A percentile compares a stretch with the other conserved stretches of the same genome.
phyloP scores from a whole-genome alignment of 441 rosid species.

The Brassica hybrid region DNA sequence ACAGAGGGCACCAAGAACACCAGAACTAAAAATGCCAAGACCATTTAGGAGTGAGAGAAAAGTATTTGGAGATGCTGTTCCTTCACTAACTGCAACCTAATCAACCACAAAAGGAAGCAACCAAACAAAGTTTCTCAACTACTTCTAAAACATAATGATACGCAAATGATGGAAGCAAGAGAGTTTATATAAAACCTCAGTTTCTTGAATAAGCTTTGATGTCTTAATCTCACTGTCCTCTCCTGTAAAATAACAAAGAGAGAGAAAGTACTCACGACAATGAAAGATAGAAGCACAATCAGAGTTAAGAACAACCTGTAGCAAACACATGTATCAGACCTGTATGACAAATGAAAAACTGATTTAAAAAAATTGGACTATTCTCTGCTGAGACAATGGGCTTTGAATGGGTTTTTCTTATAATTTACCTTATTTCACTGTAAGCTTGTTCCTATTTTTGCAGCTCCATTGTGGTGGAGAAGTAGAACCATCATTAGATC shows the following conservation, averaged over 20 bases:
- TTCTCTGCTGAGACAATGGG: no score
- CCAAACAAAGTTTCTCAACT: background rate
- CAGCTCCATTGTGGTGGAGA: no score
- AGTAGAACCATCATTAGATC: no score
- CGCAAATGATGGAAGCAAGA: background rate
- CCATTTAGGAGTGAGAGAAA: background rate
- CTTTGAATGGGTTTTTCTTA: no score
- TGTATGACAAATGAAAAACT: no score
- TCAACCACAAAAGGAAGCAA: background rate
- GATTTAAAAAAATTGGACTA: no score
- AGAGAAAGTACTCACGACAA: background rate
- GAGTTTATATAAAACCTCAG: constrained; percentile 1
- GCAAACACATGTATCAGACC: no score
- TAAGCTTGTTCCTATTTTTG: no score
- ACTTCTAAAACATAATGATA: background rate
- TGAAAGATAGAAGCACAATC: background rate
- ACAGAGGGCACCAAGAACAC: background rate
- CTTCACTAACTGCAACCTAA: constrained; percentile 23
- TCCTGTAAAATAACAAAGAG: constrained; percentile 9
- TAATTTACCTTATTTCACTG: no score
- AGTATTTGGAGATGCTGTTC: constrained; percentile 28
- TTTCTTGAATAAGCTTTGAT: no score
- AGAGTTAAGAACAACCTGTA: no score
- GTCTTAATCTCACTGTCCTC: constrained; percentile 32
- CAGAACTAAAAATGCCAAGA: no score